A percentile compares a stretch with the other conserved stretches of the same genome.
Evolutionary conservation across 164 flowering plant species (phyloP).

Genomic region (Kalanchoe fedtschenkoi): DNA sequence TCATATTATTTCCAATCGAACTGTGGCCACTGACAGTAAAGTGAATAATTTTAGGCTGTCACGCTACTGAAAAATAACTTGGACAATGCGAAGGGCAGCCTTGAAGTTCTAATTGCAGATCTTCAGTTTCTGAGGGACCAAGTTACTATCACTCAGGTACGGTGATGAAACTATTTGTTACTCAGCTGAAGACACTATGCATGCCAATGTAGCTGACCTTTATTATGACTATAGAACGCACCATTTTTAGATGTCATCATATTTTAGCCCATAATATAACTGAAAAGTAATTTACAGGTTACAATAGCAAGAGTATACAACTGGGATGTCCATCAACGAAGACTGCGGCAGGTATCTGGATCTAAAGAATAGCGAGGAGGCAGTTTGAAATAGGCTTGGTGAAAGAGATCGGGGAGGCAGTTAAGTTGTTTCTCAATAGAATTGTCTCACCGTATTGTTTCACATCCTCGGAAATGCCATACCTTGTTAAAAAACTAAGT

Average conservation of each 20-base stretch:
- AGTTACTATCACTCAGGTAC: constrained; percentile 86
- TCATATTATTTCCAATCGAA: background rate
- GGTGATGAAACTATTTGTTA: no score
- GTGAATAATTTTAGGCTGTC: constrained; percentile 32
- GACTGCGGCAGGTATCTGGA: constrained; percentile 38
- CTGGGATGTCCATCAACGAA: constrained; percentile 97
- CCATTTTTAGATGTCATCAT: background rate
- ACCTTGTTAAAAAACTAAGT: no score
- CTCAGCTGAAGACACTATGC: no score
- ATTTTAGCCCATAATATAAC: background rate
- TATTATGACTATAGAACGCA: no score
- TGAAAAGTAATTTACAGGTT: constrained; percentile 33
- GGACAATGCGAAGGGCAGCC: constrained; percentile 88
- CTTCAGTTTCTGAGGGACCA: constrained; percentile 79
- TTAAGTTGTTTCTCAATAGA: background rate
- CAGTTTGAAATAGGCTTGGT: background rate
- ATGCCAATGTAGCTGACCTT: no score
- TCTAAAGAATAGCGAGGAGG: constrained; percentile 21
- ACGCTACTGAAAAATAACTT: constrained; percentile 59
- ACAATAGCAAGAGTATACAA: constrained; percentile 93
- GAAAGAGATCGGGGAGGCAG: background rate
- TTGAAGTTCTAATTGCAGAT: constrained; percentile 71
- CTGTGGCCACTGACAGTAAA: background rate
- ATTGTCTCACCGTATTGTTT: no score
- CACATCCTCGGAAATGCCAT: no score